Percentiles rank a stretch among this genome's conserved stretches.
Evolutionary conservation across 768 basidiomycete genomes (phyloP).

Genomic region (Russula sp.): DNA sequence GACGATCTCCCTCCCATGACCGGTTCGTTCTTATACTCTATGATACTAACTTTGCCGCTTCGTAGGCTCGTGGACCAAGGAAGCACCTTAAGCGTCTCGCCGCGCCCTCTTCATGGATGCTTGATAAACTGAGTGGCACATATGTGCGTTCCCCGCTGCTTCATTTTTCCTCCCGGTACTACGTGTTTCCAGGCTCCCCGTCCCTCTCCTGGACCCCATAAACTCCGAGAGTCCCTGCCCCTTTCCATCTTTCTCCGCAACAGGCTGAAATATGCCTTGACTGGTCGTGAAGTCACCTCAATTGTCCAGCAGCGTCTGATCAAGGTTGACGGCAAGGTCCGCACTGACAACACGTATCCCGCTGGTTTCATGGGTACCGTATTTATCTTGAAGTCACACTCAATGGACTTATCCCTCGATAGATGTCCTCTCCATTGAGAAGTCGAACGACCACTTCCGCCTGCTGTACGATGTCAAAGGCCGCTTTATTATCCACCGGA

Average conservation of each 20-base stretch:
- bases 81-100: slow-evolving; percentile 98
- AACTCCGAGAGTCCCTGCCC: slow-evolving; percentile 96
- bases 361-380: slow-evolving; percentile 93
- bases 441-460: slow-evolving; percentile 99
- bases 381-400: not conserved
- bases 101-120: slow-evolving; percentile 99
- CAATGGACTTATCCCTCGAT: slow-evolving; percentile 3
- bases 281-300: slow-evolving; percentile 89
- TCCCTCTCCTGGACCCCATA: slow-evolving; percentile 98
- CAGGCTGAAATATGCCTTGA: slow-evolving; percentile 98
- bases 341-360: slow-evolving; percentile 96
- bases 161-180: not conserved
- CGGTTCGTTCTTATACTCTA: slow-evolving; percentile 17
- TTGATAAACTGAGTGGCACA: slow-evolving; percentile 95
- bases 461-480: slow-evolving; percentile 99
- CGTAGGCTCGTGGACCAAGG: slow-evolving; percentile 94
- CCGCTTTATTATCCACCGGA: slow-evolving; percentile 99
- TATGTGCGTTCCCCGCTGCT: slow-evolving; percentile 57
- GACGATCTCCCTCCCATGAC: slow-evolving; percentile 27
- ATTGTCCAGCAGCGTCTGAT: slow-evolving; percentile 96
- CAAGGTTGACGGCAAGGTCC: slow-evolving; percentile 98
- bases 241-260: slow-evolving; percentile 97
- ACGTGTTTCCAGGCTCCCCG: slow-evolving; percentile 69
- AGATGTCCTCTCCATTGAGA: slow-evolving; percentile 98
- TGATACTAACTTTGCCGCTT: slow-evolving; percentile 32